Conservation (phyloP, 2,329 filamentous ascomycete genomes). For the Onygena corvina region DNA sequence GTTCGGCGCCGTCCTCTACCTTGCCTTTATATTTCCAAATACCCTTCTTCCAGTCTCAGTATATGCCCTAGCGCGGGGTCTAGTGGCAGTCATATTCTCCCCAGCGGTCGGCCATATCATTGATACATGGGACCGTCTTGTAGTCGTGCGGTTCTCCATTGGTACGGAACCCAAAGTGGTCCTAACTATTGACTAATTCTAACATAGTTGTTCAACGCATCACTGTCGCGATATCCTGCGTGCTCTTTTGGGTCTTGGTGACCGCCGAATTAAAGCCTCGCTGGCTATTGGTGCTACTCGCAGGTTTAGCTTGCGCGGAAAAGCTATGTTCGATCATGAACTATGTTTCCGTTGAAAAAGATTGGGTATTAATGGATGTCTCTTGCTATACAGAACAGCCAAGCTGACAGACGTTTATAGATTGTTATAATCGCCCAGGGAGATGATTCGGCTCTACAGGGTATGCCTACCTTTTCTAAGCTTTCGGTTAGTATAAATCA, state of each 20-base stretch:
- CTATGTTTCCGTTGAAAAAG: conserved; percentile 55
- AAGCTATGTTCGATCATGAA: conserved; percentile 56
- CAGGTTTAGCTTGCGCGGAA: conserved; percentile 53
- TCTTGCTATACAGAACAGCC: not conserved
- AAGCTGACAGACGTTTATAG: not conserved
- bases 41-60: conserved; percentile 1
- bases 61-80: not conserved
- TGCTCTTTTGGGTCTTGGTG: not conserved
- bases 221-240: not conserved
- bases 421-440: not conserved
- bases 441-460: not conserved
- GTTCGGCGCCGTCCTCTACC: conserved; percentile 49
- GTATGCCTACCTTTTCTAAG: not conserved
- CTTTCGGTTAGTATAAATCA: not conserved
- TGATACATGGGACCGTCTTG: not conserved
- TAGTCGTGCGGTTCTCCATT: not conserved
- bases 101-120: not conserved
- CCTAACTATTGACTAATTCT: not conserved
- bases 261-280: not conserved
- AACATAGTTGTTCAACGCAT: not conserved
- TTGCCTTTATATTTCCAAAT: conserved; percentile 44
- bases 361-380: conserved; percentile 43
- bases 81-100: not conserved
- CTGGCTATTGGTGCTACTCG: conserved; percentile 24
- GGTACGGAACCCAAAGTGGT: not conserved